These are phyloP conservation scores for Diospyros kaki DNA, from an alignment of 148 eudicot genomes.

Conservation along the genomic window DNA sequence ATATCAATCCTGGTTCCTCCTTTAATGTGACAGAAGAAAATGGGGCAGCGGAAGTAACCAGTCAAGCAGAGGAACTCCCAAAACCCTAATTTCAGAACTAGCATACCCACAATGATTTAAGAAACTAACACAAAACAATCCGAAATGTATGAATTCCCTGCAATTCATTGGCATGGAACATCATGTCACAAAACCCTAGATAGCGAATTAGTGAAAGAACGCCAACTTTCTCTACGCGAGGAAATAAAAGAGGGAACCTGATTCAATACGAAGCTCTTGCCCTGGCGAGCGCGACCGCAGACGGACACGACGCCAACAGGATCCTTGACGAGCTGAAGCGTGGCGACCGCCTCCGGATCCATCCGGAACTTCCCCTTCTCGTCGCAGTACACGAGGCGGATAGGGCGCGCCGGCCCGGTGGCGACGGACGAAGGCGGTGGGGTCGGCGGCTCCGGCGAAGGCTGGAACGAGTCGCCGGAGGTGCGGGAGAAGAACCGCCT, in stretches of 20 bases:
- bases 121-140: too few species aligned
- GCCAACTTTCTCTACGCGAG: background rate
- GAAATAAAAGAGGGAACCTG: conserved; percentile 39
- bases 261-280: conserved; percentile 84
- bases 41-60: background rate
- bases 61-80: background rate
- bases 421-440: conserved; percentile 14
- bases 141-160: too few species aligned
- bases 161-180: background rate
- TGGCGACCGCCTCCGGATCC: conserved; percentile 92
- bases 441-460: conserved; percentile 36
- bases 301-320: conserved; percentile 93
- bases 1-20: background rate
- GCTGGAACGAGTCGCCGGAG: conserved; percentile 36
- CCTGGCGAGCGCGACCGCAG: conserved; percentile 99
- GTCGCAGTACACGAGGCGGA: conserved; percentile 81
- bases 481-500: conserved; percentile 22
- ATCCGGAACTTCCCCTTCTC: conserved; percentile 79
- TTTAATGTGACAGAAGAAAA: background rate
- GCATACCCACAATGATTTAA: background rate
- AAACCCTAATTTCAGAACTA: conserved; percentile 5
- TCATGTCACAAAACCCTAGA: conserved; percentile 11
- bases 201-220: background rate
- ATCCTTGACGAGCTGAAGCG: conserved; percentile 78
- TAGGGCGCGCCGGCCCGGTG: conserved; percentile 73